A percentile compares a stretch with the other conserved stretches of the same genome.
phyloP scores from a whole-genome alignment of 1,139 yeast genomes.

The Kodamaea alishanica region DNA sequence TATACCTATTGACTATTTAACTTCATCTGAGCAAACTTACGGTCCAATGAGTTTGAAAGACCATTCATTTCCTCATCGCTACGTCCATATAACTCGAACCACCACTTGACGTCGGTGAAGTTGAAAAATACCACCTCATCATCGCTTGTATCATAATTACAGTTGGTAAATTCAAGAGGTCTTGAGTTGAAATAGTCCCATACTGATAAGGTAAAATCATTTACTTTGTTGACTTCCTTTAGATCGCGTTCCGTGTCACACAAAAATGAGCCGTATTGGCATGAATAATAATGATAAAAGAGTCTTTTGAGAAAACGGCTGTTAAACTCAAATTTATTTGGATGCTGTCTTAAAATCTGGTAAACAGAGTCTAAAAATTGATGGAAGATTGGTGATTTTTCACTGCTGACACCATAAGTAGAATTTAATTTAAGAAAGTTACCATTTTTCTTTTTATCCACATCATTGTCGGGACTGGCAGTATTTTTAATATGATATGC shows the following conservation, averaged over 20 bases:
- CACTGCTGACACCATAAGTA: slow-evolving; percentile 38
- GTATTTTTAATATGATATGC: slow-evolving; percentile 42
- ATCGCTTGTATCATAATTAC: slow-evolving; percentile 38
- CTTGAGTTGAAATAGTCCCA: slow-evolving; percentile 93
- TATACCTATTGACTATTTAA: slow-evolving; percentile 5
- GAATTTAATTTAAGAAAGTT: slow-evolving; percentile 16
- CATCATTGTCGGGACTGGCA: slow-evolving; percentile 21
- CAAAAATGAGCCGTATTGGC: slow-evolving; percentile 91
- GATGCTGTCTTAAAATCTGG: slow-evolving; percentile 71
- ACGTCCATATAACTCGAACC: slow-evolving; percentile 82
- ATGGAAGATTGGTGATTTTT: slow-evolving; percentile 85
- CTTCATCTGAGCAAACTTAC: slow-evolving; percentile 42
- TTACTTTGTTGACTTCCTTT: slow-evolving; percentile 30
- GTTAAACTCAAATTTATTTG: slow-evolving; percentile 75
- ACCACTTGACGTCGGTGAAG: slow-evolving; percentile 68
- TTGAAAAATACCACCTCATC: slow-evolving; percentile 63
- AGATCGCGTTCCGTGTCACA: slow-evolving; percentile 69
- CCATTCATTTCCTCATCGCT: slow-evolving; percentile 80
- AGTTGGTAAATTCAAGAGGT: slow-evolving; percentile 63
- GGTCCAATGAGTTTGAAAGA: slow-evolving; percentile 40
- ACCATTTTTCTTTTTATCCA: slow-evolving; percentile 12
- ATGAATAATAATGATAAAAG: slow-evolving; percentile 83
- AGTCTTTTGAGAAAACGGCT: slow-evolving; percentile 81
- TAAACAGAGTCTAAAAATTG: slow-evolving; percentile 89
- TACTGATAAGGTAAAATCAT: slow-evolving; percentile 62